These are phyloP conservation scores for Torulaspora globosa DNA, from an alignment of 1,139 yeast species.

Conservation along the genomic window DNA sequence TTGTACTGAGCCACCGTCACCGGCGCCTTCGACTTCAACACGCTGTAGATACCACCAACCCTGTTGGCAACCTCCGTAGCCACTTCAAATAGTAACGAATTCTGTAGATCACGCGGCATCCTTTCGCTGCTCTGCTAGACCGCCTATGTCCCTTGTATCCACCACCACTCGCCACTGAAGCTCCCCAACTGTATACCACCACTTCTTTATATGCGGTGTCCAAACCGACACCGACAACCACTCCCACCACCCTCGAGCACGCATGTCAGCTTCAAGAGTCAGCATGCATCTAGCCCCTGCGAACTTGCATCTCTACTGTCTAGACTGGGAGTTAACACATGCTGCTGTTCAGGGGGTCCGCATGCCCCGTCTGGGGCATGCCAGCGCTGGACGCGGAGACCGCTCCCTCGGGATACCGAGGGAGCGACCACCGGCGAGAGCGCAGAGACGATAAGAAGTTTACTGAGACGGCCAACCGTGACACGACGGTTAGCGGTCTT, in stretches of 20 bases:
- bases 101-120: slow-evolving; percentile 73
- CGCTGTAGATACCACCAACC: slow-evolving; percentile 97
- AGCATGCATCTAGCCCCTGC: background rate
- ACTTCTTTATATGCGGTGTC: background rate
- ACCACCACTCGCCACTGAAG: background rate
- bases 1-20: slow-evolving; percentile 92
- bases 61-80: slow-evolving; percentile 98
- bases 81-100: slow-evolving; percentile 85
- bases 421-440: too few relatives aligned
- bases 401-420: background rate
- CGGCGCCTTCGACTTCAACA: slow-evolving; percentile 92
- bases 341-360: slow-evolving; percentile 1
- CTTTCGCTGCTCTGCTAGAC: too few relatives aligned
- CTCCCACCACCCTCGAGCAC: too few relatives aligned
- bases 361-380: background rate
- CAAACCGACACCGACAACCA: too few relatives aligned
- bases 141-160: too few relatives aligned
- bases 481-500: too few relatives aligned
- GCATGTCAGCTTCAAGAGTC: too few relatives aligned
- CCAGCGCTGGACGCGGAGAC: too few relatives aligned
- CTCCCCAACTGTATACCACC: background rate
- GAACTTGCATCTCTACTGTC: background rate
- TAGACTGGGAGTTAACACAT: too few relatives aligned
- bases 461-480: too few relatives aligned
- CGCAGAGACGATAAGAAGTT: too few relatives aligned